Conservation (phyloP, 2,329 filamentous ascomycete species). For the Talaromyces funiculosus region DNA sequence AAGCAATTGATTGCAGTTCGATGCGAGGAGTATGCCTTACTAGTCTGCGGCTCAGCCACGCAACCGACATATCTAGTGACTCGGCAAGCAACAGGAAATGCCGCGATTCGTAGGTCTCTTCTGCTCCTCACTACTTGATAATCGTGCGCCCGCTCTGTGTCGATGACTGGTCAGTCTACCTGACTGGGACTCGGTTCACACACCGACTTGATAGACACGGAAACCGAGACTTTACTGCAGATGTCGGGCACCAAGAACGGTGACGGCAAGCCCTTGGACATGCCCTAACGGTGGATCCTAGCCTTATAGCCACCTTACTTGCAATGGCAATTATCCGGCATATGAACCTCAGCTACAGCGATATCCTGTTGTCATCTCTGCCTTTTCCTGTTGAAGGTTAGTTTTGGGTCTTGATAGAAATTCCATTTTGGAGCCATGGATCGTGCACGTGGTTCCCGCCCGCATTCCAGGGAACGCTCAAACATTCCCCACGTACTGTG, state of each 20-base stretch:
- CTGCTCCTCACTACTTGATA: neutral
- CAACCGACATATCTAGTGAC: neutral
- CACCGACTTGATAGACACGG: neutral
- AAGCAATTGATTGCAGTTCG: neutral
- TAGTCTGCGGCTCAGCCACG: neutral
- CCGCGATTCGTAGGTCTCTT: neutral
- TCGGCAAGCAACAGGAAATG: neutral
- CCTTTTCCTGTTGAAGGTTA: neutral
- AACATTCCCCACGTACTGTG: neutral
- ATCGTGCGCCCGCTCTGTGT: neutral
- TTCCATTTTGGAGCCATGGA: constrained; percentile 5
- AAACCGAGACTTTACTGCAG: neutral
- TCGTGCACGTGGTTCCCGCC: constrained; percentile 7
- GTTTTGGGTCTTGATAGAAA: neutral
- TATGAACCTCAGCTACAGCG: neutral
- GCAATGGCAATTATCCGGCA: neutral
- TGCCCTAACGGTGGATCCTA: neutral
- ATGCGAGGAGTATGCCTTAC: neutral
- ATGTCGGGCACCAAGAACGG: neutral
- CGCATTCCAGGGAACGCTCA: constrained; percentile 7
- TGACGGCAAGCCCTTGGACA: neutral
- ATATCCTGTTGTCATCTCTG: neutral
- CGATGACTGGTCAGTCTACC: neutral
- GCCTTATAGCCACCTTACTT: neutral
- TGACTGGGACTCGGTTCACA: neutral